Conservation (phyloP, 2,329 filamentous ascomycete species). For the Aspergillus sp. region DNA sequence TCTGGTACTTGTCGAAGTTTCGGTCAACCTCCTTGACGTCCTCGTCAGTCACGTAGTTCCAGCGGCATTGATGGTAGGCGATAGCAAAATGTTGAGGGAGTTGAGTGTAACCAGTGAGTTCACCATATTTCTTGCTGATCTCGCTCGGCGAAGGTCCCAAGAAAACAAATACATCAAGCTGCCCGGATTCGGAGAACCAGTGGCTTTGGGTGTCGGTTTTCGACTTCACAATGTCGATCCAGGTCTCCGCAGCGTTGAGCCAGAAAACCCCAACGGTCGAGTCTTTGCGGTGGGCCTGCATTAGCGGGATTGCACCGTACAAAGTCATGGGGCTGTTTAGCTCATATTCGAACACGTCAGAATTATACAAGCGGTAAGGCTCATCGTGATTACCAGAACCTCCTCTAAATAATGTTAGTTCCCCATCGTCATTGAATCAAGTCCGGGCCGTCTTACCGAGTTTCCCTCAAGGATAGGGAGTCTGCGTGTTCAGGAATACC, state of each 20-base stretch:
- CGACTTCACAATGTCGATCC: conserved; percentile 89
- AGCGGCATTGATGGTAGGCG: conserved; percentile 95
- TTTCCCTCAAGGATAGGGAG: conserved; percentile 83
- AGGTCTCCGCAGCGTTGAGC: conserved; percentile 96
- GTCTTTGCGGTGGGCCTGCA: conserved; percentile 93
- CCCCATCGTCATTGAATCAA: background rate
- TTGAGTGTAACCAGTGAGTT: conserved; percentile 87
- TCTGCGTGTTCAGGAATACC: conserved; percentile 93
- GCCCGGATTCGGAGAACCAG: conserved; percentile 91
- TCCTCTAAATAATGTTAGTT: conserved; percentile 51
- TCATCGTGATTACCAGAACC: conserved; percentile 82
- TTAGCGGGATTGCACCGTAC: conserved; percentile 95
- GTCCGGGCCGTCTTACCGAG: conserved; percentile 53
- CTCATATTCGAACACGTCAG: conserved; percentile 97
- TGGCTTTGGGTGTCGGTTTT: conserved; percentile 83
- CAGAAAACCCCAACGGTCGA: conserved; percentile 96
- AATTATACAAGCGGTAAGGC: conserved; percentile 92
- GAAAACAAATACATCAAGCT: conserved; percentile 92
- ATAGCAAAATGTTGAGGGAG: conserved; percentile 91
- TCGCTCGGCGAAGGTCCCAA: conserved; percentile 84
- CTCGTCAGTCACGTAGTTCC: conserved; percentile 97
- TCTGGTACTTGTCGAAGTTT: conserved; percentile 92
- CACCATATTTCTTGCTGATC: conserved; percentile 77
- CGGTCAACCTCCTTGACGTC: conserved; percentile 96
- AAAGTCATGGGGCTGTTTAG: conserved; percentile 97